Conservation (phyloP, 768 basidiomycete genomes). For the Tubosaeta brunneosetosa region DNA sequence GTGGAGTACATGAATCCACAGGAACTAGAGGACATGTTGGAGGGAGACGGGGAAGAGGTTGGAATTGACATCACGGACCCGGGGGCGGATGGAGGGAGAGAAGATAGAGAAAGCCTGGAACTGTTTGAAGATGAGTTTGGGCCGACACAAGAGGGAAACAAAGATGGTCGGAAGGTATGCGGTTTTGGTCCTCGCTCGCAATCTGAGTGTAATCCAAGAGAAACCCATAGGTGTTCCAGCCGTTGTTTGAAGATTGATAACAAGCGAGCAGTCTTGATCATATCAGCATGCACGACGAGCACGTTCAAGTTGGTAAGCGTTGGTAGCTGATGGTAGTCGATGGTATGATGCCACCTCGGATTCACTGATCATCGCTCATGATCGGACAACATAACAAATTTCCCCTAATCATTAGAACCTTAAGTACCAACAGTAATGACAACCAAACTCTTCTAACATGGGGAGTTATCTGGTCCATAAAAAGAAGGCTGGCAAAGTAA, state of each 20-base stretch:
- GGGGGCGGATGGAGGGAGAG: slow-evolving; percentile 3
- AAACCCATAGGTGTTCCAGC: slow-evolving; percentile 25
- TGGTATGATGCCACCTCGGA: no score
- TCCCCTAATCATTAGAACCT: no score
- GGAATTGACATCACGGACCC: slow-evolving; percentile 15
- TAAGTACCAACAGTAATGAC: no score
- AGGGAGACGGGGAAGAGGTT: slow-evolving; percentile 33
- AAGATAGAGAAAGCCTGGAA: slow-evolving; percentile 23
- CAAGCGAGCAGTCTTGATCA: neutral
- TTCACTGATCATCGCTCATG: no score
- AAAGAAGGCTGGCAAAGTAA: no score
- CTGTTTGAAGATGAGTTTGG: slow-evolving; percentile 32
- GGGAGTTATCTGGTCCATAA: no score
- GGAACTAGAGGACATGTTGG: slow-evolving; percentile 48
- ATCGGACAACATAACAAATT: no score
- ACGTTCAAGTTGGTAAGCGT: no score
- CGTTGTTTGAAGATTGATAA: slow-evolving; percentile 31
- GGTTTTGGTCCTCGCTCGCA: neutral
- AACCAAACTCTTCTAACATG: no score
- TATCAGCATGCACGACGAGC: no score
- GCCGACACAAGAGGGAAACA: slow-evolving; percentile 27
- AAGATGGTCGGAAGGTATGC: slow-evolving; percentile 24
- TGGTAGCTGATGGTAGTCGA: no score
- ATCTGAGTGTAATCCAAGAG: neutral
- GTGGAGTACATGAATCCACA: slow-evolving; percentile 61